Conservation (phyloP, 768 basidiomycete genomes). For the Tricholomella constricta region DNA sequence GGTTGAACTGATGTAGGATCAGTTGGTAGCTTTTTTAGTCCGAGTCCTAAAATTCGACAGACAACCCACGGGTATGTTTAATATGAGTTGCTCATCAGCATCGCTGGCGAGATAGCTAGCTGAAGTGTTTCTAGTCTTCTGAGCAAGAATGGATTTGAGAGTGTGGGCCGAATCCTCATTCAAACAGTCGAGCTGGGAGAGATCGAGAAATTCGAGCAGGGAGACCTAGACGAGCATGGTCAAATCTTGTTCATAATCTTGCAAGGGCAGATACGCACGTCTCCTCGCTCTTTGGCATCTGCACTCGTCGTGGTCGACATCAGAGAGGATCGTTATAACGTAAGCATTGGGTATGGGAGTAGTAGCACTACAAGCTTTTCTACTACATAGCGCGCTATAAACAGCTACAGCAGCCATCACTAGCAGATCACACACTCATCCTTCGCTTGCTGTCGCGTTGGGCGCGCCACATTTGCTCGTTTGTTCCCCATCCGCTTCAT, state of each 20-base stretch:
- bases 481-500: conserved; percentile 90
- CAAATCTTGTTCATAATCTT: neutral
- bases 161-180: conserved; percentile 60
- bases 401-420: neutral
- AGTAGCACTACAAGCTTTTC: neutral
- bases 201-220: conserved; percentile 59
- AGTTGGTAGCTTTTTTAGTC: no score
- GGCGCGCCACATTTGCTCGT: conserved; percentile 74
- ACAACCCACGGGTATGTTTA: conserved; percentile 62
- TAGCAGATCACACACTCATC: conserved; percentile 89
- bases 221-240: conserved; percentile 40
- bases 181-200: conserved; percentile 64
- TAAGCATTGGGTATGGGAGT: conserved; percentile 16
- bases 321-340: conserved; percentile 10
- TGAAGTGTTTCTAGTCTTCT: conserved; percentile 46
- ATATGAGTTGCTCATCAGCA: conserved; percentile 70
- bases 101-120: conserved; percentile 61
- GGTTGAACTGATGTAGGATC: conserved; percentile 58
- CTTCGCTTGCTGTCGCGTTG: conserved; percentile 91
- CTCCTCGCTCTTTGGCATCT: conserved; percentile 17
- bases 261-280: conserved; percentile 14
- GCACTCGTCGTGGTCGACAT: conserved; percentile 15
- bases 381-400: neutral
- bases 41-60: neutral
- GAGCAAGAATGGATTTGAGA: conserved; percentile 50